Evolutionary conservation across 305 asterid genomes (phyloP).

Genomic region (Andrographis paniculata): DNA sequence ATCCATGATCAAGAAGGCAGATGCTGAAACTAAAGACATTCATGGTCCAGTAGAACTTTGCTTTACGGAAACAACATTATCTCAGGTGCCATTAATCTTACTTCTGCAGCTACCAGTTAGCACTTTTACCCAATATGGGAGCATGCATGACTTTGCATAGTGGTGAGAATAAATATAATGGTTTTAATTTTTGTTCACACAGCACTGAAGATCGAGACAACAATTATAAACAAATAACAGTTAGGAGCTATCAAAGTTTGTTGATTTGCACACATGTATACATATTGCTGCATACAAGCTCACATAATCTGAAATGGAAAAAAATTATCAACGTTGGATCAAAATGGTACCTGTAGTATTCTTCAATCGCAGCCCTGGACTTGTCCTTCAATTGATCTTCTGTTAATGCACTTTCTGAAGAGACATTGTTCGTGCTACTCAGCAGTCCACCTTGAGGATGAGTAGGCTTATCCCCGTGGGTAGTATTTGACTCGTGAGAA

Average conservation of each 20-base stretch:
- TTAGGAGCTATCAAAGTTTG: too few species aligned
- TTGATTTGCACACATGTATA: too few species aligned
- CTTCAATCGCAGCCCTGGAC: conserved; percentile 59
- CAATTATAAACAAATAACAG: too few species aligned
- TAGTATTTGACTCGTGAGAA: conserved; percentile 22
- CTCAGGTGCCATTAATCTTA: neutral
- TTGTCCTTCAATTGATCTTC: conserved; percentile 51
- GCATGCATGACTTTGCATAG: too few species aligned
- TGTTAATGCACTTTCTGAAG: conserved; percentile 37
- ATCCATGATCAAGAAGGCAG: too few species aligned
- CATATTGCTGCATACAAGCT: neutral
- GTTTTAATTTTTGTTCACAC: too few species aligned
- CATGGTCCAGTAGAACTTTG: neutral
- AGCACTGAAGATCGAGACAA: too few species aligned
- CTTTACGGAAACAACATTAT: neutral
- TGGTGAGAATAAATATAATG: too few species aligned
- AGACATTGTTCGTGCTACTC: conserved; percentile 19
- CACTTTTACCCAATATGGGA: neutral
- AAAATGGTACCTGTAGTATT: conserved; percentile 61
- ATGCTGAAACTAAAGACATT: too few species aligned
- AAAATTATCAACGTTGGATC: neutral
- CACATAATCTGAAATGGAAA: conserved; percentile 4
- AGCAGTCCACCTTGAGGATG: conserved; percentile 35
- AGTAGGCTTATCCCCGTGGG: conserved; percentile 29
- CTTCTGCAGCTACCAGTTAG: neutral